Conservation (phyloP, 169 alveolate genomes). For the Plasmodium knowlesi region DNA sequence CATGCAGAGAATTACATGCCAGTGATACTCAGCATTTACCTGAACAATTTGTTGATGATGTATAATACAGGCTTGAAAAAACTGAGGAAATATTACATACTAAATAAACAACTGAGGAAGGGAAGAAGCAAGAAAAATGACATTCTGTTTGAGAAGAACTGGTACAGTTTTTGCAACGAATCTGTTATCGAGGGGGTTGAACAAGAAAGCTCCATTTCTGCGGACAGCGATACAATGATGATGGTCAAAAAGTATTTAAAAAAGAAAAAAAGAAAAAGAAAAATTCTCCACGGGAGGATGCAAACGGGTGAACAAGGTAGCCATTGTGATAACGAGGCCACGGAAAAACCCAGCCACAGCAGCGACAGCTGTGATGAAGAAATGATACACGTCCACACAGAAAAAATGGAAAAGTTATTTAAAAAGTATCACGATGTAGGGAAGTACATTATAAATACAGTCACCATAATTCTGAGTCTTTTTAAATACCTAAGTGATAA, state of each 20-base stretch:
- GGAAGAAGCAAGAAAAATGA: slow-evolving; percentile 3
- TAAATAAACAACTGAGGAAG: slow-evolving; percentile 21
- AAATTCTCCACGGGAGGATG: background rate
- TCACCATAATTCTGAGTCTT: slow-evolving; percentile 54
- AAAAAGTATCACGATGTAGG: slow-evolving; percentile 52
- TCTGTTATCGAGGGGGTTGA: background rate
- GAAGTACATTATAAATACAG: slow-evolving; percentile 37
- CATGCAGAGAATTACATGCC: slow-evolving; percentile 66
- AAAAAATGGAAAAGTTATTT: slow-evolving; percentile 38
- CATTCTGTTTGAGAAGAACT: background rate
- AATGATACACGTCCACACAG: background rate
- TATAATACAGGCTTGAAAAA: slow-evolving; percentile 52
- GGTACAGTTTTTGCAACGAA: slow-evolving; percentile 5
- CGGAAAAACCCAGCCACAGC: background rate
- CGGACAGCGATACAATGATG: slow-evolving; percentile 39
- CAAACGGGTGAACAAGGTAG: background rate
- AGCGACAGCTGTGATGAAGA: background rate
- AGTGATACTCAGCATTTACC: slow-evolving; percentile 52
- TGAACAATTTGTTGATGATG: slow-evolving; percentile 55
- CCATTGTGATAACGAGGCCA: background rate
- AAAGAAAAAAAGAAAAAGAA: slow-evolving; percentile 20
- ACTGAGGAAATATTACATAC: slow-evolving; percentile 21
- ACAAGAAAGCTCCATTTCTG: background rate
- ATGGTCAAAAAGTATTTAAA: slow-evolving; percentile 22
- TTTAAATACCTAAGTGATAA: slow-evolving; percentile 70